A percentile compares a stretch with the other conserved stretches of the same genome.
Evolutionary conservation across 1,284 basidiomycete species (phyloP).

Genomic region (Lentinula novae-zelandiae): DNA sequence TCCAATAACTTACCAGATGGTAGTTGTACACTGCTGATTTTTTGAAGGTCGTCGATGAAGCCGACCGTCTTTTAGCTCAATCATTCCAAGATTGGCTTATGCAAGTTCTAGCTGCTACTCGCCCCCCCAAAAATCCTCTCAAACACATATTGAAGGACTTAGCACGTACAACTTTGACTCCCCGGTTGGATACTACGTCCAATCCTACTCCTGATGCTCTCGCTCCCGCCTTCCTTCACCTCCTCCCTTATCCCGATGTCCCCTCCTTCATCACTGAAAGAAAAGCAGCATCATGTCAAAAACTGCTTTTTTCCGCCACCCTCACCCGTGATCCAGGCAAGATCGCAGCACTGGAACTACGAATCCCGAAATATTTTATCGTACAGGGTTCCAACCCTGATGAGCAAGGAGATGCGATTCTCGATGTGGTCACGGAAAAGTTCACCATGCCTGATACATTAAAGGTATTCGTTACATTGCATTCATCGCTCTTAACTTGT

Average conservation of each 20-base stretch:
- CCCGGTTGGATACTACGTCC: neutral
- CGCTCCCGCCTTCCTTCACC: conserved; percentile 53
- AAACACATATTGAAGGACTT: conserved; percentile 4
- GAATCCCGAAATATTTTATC: conserved; percentile 85
- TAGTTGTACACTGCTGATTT: conserved; percentile 3
- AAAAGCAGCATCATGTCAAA: conserved; percentile 77
- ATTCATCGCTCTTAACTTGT: neutral
- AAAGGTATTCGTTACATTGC: conserved; percentile 37
- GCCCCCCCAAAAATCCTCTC: conserved; percentile 33
- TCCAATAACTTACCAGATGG: neutral
- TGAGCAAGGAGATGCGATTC: conserved; percentile 26
- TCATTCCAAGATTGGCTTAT: conserved; percentile 95
- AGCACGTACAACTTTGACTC: conserved; percentile 8
- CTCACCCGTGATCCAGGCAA: conserved; percentile 93
- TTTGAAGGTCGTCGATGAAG: conserved; percentile 90
- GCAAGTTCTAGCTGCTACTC: conserved; percentile 72
- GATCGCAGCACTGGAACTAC: conserved; percentile 78
- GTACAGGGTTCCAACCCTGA: conserved; percentile 47
- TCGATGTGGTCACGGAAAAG: conserved; percentile 64
- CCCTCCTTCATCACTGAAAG: conserved; percentile 52
- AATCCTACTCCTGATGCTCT: conserved; percentile 44
- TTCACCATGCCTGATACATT: conserved; percentile 83
- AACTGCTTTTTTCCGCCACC: conserved; percentile 95
- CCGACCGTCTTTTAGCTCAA: conserved; percentile 91
- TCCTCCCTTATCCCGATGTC: conserved; percentile 35